Conservation (phyloP, 2,329 filamentous ascomycete genomes). For the Verticillium nubilum region DNA sequence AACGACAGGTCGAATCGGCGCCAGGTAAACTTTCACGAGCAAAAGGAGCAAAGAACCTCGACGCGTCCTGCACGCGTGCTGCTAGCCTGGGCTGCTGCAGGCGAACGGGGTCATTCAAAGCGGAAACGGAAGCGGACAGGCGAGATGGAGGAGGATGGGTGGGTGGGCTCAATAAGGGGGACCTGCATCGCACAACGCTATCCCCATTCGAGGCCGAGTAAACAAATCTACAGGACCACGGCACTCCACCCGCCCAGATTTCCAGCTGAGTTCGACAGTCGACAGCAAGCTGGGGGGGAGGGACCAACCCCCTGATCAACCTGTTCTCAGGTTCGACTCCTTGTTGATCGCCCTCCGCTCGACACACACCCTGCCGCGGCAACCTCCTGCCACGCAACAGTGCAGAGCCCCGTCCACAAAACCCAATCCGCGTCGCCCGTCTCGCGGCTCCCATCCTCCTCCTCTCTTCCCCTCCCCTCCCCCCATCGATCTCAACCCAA, state of each 20-base stretch:
- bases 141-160: not conserved
- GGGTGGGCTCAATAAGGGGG: not conserved
- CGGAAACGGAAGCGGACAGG: not conserved
- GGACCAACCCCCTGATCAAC: conserved; percentile 1
- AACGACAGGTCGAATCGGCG: not conserved
- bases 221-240: conserved; percentile 6
- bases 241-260: not conserved
- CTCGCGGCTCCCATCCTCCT: conserved; percentile 12
- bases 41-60: not conserved
- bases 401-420: conserved; percentile 15
- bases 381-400: conserved; percentile 11
- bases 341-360: conserved; percentile 2
- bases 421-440: conserved; percentile 15
- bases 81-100: not conserved
- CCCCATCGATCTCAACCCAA: conserved; percentile 11
- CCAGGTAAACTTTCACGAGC: not conserved
- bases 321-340: not conserved
- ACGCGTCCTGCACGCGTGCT: not conserved
- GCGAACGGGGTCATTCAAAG: not conserved
- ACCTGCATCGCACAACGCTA: not conserved
- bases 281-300: not conserved
- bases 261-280: not conserved
- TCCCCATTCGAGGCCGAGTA: conserved; percentile 8
- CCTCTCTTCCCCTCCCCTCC: conserved; percentile 13
- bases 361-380: conserved; percentile 12